Percentiles rank a stretch among this genome's conserved stretches.
phyloP scores from a whole-genome alignment of 2,329 filamentous ascomycete species.

The Trichoderma brevicompactum region DNA sequence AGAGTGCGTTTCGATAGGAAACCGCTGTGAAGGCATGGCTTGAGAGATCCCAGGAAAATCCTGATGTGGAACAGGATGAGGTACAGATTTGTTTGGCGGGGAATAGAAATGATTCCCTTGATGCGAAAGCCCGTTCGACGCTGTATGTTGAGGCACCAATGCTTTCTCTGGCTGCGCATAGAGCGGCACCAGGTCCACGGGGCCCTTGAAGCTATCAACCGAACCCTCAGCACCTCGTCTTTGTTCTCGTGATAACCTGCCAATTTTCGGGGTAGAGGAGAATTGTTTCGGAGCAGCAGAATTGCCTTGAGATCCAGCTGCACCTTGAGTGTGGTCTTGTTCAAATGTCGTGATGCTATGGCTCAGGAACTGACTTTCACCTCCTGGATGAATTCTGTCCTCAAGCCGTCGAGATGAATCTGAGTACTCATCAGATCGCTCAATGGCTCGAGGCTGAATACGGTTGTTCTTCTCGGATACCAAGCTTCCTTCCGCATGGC shows the following conservation, averaged over 20 bases:
- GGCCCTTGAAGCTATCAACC: neutral
- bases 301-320: neutral
- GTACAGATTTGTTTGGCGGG: neutral
- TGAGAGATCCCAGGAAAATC: conserved; percentile 6
- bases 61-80: neutral
- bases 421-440: conserved; percentile 33
- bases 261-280: neutral
- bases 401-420: conserved; percentile 23
- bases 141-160: neutral
- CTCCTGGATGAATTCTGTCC: neutral
- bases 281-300: neutral
- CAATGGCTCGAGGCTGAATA: conserved; percentile 2
- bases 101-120: neutral
- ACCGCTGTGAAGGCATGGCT: neutral
- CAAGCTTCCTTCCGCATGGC: neutral
- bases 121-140: neutral
- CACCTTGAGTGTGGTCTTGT: neutral
- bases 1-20: conserved; percentile 1
- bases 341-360: neutral
- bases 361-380: conserved; percentile 7
- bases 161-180: conserved; percentile 25
- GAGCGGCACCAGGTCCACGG: conserved; percentile 3
- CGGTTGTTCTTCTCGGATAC: neutral
- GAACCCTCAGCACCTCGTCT: neutral
- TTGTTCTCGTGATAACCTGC: neutral